Evolutionary conservation across 139 green algal species (phyloP).

Genomic region (Volvox africanus): DNA sequence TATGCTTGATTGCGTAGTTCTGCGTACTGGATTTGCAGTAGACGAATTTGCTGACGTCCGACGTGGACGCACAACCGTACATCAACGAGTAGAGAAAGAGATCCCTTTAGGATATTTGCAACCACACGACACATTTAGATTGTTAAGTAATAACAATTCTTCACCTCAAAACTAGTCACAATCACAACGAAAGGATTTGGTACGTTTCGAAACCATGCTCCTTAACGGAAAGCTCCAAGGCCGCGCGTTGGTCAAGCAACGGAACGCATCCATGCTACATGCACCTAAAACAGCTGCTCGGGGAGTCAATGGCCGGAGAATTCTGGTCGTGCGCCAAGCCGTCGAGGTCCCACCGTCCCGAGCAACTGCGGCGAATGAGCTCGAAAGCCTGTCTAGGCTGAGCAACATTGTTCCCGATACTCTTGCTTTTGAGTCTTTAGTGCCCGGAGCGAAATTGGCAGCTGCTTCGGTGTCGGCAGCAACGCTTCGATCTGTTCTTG

Average conservation of each 20-base stretch:
- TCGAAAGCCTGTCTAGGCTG: slow-evolving; percentile 62
- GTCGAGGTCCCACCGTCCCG: background rate
- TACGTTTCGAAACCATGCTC: background rate
- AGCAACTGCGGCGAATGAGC: slow-evolving; percentile 63
- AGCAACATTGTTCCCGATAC: slow-evolving; percentile 76
- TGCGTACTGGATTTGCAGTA: too few species aligned
- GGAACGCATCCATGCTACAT: background rate
- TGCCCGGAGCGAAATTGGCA: slow-evolving; percentile 61
- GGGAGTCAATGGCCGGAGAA: background rate
- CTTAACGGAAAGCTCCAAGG: background rate
- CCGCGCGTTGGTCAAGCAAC: background rate
- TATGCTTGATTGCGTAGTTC: too few species aligned
- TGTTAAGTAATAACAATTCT: too few species aligned
- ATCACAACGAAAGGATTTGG: background rate
- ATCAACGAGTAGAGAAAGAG: background rate
- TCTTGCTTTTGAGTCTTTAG: slow-evolving; percentile 61
- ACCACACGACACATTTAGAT: too few species aligned
- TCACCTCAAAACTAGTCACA: too few species aligned
- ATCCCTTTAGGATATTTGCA: background rate
- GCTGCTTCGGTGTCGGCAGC: slow-evolving; percentile 69
- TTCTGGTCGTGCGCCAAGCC: background rate
- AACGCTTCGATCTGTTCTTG: slow-evolving; percentile 44
- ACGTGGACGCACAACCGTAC: background rate
- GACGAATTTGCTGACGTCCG: background rate
- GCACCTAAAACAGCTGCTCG: background rate